Base-by-base conservation (phyloP, 177 flowering plant genomes). In the Vitis hybrid region DNA sequence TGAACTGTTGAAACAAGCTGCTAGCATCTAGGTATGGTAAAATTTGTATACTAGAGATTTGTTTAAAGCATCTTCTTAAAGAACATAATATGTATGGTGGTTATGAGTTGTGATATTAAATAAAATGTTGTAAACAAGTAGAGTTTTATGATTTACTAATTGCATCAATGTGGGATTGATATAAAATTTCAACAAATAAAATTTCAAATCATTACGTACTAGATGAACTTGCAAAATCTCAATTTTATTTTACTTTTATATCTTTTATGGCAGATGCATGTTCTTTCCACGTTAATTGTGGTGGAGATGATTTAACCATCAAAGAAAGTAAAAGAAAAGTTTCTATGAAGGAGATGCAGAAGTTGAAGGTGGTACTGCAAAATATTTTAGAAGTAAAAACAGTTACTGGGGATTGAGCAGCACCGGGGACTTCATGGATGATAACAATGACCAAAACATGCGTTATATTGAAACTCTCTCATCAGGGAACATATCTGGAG, bases 341-440 rank as follows among this genome's bases (percentile, higher is more conserved):
- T 2, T 56, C 53, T 84, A 77, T 76, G 75, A 73, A 73, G 88
- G 77, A 50, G 87, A 88, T 79, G 60, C 24, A 46, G 73, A 52
- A 1, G 73, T 74, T 51, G 27, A 27, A 35, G 80, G 70, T 60
- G 88, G 83, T 21, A 11, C 82, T 41, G 81, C 79, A 64, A 63
- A 67, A 55, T 76, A 69, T 73, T 77, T 69, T 66, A 50, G 30
- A 9, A 72, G 64, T 59, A 8, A 46, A 46, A 15, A 46, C 6
- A 68, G 61, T 61, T 71, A 70, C 61, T 87, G 89, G 90, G 92
- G 85, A 68, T 68, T 88, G 12, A 88, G 90, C 67, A 86, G 82
- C 83, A 86, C 87, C 6, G 90, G 92, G 35, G 77, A 81, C 74
- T 86, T 83, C 79, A 70, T 75, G 78, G 84, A 85, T 63, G 81